Evolutionary conservation across 768 basidiomycete species (phyloP).

Genomic region (Fibroporia radiculosa): DNA sequence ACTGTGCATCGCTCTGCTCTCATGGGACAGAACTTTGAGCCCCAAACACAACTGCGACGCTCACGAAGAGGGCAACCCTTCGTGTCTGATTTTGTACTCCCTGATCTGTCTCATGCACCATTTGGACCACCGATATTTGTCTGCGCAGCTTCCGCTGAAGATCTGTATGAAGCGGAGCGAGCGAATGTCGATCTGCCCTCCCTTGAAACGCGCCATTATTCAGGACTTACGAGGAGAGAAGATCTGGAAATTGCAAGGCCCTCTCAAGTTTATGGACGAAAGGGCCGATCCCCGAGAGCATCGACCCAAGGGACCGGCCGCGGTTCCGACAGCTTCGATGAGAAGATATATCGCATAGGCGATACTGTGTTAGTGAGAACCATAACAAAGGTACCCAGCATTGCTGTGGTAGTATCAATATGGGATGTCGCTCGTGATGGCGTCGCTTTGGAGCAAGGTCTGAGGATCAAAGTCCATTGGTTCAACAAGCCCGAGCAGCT

Average conservation of each 20-base stretch:
- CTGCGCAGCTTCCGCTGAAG: not conserved
- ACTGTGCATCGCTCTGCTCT: too few relatives aligned
- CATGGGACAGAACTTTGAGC: too few relatives aligned
- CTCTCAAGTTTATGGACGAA: constrained; percentile 2
- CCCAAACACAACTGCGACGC: constrained; percentile 2
- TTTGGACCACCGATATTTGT: not conserved
- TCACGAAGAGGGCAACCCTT: constrained; percentile 5
- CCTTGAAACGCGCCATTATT: constrained; percentile 1
- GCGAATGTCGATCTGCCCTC: not conserved
- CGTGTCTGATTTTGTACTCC: not conserved
- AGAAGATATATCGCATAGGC: constrained; percentile 43
- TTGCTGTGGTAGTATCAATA: constrained; percentile 65
- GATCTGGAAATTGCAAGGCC: not conserved
- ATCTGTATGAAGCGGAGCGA: constrained; percentile 2
- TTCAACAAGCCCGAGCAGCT: constrained; percentile 63
- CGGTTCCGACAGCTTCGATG: not conserved
- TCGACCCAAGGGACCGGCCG: not conserved
- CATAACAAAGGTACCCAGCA: constrained; percentile 40
- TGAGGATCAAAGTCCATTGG: constrained; percentile 66
- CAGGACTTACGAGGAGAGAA: constrained; percentile 1
- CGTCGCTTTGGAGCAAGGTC: constrained; percentile 26
- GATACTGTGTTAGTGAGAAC: constrained; percentile 60
- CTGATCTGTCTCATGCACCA: not conserved
- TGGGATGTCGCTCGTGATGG: constrained; percentile 44
- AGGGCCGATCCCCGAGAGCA: not conserved